Percentiles rank a stretch among this genome's conserved stretches.
phyloP scores from a whole-genome alignment of 2,329 filamentous ascomycete genomes.

The Colletotrichum sublineola region DNA sequence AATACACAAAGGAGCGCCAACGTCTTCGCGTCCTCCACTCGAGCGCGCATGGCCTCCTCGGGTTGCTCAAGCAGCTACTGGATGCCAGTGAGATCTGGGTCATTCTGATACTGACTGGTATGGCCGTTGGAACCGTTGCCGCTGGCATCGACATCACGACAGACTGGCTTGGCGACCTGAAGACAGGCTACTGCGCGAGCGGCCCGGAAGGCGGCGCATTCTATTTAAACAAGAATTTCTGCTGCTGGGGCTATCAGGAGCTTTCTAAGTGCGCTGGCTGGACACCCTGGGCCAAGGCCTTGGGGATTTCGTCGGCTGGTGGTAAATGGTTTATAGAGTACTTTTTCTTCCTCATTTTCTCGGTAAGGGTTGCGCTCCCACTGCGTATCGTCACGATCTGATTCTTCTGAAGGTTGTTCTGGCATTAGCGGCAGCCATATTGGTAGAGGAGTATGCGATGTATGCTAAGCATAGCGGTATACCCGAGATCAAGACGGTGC shows the following conservation, averaged over 20 bases:
- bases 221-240: slow-evolving; percentile 92
- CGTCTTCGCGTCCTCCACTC: slow-evolving; percentile 82
- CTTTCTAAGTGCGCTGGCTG: slow-evolving; percentile 87
- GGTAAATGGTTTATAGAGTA: slow-evolving; percentile 90
- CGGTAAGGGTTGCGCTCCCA: slow-evolving; percentile 66
- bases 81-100: slow-evolving; percentile 95
- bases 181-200: slow-evolving; percentile 88
- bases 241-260: slow-evolving; percentile 92
- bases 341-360: slow-evolving; percentile 86
- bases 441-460: slow-evolving; percentile 86
- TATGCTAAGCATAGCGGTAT: slow-evolving; percentile 97
- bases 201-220: slow-evolving; percentile 83
- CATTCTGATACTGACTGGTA: slow-evolving; percentile 85
- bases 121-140: slow-evolving; percentile 86
- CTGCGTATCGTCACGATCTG: not conserved
- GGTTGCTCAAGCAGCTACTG: slow-evolving; percentile 78
- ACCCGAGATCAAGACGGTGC: slow-evolving; percentile 95
- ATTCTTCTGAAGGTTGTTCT: slow-evolving; percentile 73
- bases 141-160: slow-evolving; percentile 91
- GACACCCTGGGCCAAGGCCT: slow-evolving; percentile 84
- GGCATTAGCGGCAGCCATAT: slow-evolving; percentile 79
- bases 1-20: slow-evolving; percentile 96
- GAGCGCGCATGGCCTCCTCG: slow-evolving; percentile 77
- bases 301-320: slow-evolving; percentile 74
- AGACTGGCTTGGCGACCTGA: slow-evolving; percentile 94